phyloP scores from a whole-genome alignment of 2,329 filamentous ascomycete species.

The Trichoderma sp. region DNA sequence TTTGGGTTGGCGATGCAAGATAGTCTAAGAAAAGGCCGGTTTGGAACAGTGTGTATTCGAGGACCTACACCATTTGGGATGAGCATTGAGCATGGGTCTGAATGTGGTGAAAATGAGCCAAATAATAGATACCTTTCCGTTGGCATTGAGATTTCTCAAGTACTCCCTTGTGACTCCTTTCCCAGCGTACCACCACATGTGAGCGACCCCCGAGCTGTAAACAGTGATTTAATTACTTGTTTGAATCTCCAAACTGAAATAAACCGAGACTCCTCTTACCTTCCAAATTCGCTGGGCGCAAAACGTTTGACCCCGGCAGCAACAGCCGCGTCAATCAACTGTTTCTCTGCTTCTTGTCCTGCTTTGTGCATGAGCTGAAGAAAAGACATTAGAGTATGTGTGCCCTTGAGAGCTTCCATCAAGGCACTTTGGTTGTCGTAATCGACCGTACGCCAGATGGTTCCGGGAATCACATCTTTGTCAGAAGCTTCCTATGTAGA shows the following conservation, averaged over 20 bases:
- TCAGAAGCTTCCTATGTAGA: background rate
- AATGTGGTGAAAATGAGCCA: background rate
- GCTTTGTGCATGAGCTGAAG: conserved; percentile 43
- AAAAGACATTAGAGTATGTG: conserved; percentile 60
- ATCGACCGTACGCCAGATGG: conserved; percentile 44
- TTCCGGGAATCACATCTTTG: background rate
- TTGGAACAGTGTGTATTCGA: conserved; percentile 61
- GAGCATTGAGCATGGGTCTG: background rate
- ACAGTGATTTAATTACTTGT: background rate
- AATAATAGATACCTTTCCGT: background rate
- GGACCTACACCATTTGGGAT: conserved; percentile 37
- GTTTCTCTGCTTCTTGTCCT: conserved; percentile 40
- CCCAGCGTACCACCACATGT: conserved; percentile 52
- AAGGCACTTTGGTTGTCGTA: conserved; percentile 52
- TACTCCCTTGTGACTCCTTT: conserved; percentile 57
- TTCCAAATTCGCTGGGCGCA: conserved; percentile 62
- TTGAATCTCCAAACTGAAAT: conserved; percentile 10
- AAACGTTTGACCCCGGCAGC: conserved; percentile 63
- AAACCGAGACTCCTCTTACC: conserved; percentile 37
- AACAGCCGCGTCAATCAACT: conserved; percentile 61
- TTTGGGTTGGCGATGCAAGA: conserved; percentile 52
- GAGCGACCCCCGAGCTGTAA: conserved; percentile 36
- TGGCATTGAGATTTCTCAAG: conserved; percentile 52
- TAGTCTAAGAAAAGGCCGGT: conserved; percentile 59
- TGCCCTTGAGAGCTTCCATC: conserved; percentile 46